These are phyloP conservation scores for Cicer bijugum DNA, from an alignment of 306 rosid species.

Conservation along the genomic window DNA sequence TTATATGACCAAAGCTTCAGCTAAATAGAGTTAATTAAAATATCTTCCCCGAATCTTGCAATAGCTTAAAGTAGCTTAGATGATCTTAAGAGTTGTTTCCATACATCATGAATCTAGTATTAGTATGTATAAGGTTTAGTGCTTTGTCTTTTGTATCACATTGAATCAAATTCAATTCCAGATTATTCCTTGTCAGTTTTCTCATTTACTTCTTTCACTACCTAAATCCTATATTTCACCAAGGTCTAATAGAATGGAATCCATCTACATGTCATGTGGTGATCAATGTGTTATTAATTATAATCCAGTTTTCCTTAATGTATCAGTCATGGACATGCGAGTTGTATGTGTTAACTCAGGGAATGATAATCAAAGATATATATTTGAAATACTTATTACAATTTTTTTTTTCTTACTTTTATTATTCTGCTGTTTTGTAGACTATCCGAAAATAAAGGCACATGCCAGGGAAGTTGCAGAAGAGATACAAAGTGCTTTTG, in stretches of 20 bases:
- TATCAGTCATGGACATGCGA: slow-evolving; percentile 19
- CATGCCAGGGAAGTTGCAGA: slow-evolving; percentile 85
- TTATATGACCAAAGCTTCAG: slow-evolving; percentile 36
- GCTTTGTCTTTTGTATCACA: slow-evolving; percentile 9
- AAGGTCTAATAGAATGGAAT: slow-evolving; percentile 36
- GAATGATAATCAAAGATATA: slow-evolving; percentile 8
- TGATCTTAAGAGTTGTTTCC: slow-evolving; percentile 10
- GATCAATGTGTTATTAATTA: slow-evolving; percentile 27
- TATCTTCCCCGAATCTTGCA: slow-evolving; percentile 5
- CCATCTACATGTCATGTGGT: slow-evolving; percentile 28
- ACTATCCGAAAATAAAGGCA: slow-evolving; percentile 88
- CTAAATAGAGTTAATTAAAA: slow-evolving; percentile 13
- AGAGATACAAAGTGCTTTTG: slow-evolving; percentile 73
- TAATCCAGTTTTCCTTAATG: background rate
- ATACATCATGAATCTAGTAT: slow-evolving; percentile 1
- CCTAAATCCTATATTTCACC: background rate
- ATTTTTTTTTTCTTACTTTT: slow-evolving; percentile 26
- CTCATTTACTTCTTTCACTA: slow-evolving; percentile 5
- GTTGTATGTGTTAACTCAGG: slow-evolving; percentile 23
- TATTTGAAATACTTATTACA: slow-evolving; percentile 22
- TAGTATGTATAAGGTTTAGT: background rate
- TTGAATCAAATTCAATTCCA: slow-evolving; percentile 7
- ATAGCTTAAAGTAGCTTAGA: slow-evolving; percentile 12
- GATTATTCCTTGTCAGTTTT: slow-evolving; percentile 6
- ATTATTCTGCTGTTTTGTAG: slow-evolving; percentile 56